These are phyloP conservation scores for Candida frijolesensis DNA, from an alignment of 1,139 yeast genomes.

Conservation along the genomic window DNA sequence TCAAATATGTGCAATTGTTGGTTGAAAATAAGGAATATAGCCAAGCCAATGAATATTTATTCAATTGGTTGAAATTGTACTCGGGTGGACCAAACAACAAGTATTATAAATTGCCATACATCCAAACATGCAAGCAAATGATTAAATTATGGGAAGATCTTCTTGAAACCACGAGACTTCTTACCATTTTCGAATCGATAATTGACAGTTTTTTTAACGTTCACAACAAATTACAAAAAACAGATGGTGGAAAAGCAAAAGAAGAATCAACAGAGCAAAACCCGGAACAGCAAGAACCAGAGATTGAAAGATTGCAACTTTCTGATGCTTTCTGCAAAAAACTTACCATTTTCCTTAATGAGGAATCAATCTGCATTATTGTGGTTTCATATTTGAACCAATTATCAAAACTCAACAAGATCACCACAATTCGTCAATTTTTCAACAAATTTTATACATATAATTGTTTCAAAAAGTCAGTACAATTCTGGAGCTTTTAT, in stretches of 20 bases:
- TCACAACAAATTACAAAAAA: slow-evolving; percentile 12
- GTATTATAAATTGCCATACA: slow-evolving; percentile 14
- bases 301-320: slow-evolving; percentile 5
- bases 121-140: slow-evolving; percentile 22
- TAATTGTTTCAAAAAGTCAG: slow-evolving; percentile 38
- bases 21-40: slow-evolving; percentile 22
- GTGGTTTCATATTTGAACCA: slow-evolving; percentile 23
- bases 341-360: slow-evolving; percentile 25
- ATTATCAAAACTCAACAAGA: slow-evolving; percentile 10
- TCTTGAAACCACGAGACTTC: slow-evolving; percentile 11
- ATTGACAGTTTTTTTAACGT: slow-evolving; percentile 24
- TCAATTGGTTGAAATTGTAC: slow-evolving; percentile 26
- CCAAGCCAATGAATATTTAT: slow-evolving; percentile 28
- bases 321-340: slow-evolving; percentile 13
- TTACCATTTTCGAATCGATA: slow-evolving; percentile 18
- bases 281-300: background rate
- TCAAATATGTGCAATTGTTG: slow-evolving; percentile 42
- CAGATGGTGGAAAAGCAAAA: slow-evolving; percentile 4
- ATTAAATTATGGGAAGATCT: slow-evolving; percentile 22
- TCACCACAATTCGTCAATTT: slow-evolving; percentile 19
- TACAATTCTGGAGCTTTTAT: slow-evolving; percentile 57
- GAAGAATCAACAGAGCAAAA: background rate
- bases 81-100: slow-evolving; percentile 22
- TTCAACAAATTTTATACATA: slow-evolving; percentile 44
- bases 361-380: slow-evolving; percentile 34